Evolutionary conservation across 176 grass and related monocot genomes (phyloP).

Genomic region (Aegilops longissima): DNA sequence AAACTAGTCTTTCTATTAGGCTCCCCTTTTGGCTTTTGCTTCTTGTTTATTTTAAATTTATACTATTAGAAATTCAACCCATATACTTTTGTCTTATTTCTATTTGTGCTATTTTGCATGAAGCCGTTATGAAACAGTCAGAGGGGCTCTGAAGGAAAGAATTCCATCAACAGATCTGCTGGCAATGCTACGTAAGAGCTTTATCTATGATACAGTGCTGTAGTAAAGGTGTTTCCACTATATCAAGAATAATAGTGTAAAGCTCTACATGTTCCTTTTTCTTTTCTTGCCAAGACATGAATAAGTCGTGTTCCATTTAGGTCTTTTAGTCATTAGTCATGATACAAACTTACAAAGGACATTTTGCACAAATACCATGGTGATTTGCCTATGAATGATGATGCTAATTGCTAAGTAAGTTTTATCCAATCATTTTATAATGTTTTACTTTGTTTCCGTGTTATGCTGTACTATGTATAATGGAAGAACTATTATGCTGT

Average conservation of each 20-base stretch:
- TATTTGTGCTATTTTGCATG: constrained; percentile 37
- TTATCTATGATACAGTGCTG: constrained; percentile 19
- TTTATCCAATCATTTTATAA: constrained; percentile 7
- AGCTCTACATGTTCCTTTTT: not conserved
- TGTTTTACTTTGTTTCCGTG: not conserved
- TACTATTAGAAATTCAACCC: constrained; percentile 25
- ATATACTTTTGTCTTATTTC: constrained; percentile 8
- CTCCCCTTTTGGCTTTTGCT: not conserved
- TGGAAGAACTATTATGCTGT: not conserved
- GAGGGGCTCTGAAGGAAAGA: constrained; percentile 70
- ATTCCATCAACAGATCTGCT: constrained; percentile 73
- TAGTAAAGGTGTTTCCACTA: constrained; percentile 13
- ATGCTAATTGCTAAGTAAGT: not conserved
- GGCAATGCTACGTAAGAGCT: constrained; percentile 81
- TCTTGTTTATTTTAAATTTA: constrained; percentile 15
- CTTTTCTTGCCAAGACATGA: constrained; percentile 18
- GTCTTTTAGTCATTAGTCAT: constrained; percentile 17
- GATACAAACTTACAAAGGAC: not conserved
- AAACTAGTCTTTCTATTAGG: constrained; percentile 7
- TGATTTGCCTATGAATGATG: constrained; percentile 8
- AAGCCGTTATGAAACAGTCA: constrained; percentile 84
- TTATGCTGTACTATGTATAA: not conserved
- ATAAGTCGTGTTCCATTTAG: not conserved
- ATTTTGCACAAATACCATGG: not conserved
- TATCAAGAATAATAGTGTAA: constrained; percentile 20